These are phyloP conservation scores for Claviceps sp. DNA, from an alignment of 2,329 filamentous ascomycete species.

Conservation along the genomic window DNA sequence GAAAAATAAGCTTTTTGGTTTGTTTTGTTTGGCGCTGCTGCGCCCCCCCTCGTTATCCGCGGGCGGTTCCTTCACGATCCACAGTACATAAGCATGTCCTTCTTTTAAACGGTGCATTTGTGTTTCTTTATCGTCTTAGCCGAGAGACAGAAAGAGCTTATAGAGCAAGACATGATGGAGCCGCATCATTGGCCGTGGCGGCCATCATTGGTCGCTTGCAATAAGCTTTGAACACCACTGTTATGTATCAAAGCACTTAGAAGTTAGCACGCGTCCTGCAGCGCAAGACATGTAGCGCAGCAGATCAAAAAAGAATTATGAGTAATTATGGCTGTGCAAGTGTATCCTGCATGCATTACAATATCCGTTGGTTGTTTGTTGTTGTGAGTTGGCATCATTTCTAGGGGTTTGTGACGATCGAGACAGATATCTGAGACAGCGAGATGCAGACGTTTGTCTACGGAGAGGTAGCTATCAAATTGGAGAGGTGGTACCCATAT, in stretches of 20 bases:
- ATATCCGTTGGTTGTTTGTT: no score
- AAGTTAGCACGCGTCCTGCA: not conserved
- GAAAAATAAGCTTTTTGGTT: not conserved
- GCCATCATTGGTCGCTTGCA: not conserved
- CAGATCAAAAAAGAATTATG: not conserved
- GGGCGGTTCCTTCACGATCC: no score
- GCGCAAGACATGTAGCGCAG: not conserved
- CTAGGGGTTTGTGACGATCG: not conserved
- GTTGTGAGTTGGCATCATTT: conserved; percentile 2
- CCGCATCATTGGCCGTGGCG: not conserved
- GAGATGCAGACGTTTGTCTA: not conserved
- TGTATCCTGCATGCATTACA: not conserved
- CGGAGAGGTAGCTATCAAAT: no score
- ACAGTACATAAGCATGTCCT: not conserved
- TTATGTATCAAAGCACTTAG: not conserved
- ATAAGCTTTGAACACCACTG: not conserved
- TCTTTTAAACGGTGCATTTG: not conserved
- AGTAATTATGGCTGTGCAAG: not conserved
- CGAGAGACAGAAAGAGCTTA: not conserved
- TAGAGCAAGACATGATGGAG: not conserved
- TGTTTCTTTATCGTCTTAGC: not conserved
- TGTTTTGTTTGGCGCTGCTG: not conserved
- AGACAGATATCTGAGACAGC: conserved; percentile 1
- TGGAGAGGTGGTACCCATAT: not conserved
- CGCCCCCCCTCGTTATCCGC: no score